Evolutionary conservation across 768 basidiomycete species (phyloP).

Genomic region (Rhizopogon sp.): DNA sequence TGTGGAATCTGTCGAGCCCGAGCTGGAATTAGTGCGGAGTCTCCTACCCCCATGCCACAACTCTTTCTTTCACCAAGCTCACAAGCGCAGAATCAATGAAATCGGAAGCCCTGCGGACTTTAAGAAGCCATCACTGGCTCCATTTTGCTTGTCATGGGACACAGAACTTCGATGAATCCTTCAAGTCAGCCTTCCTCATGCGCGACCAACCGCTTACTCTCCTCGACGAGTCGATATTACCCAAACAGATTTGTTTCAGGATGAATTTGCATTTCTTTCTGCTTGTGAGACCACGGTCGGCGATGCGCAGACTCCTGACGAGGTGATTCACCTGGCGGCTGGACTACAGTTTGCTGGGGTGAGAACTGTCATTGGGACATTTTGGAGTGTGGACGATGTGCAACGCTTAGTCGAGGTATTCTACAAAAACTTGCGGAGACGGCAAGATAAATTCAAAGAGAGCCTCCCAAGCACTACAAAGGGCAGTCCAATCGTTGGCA

Average conservation of each 20-base stretch:
- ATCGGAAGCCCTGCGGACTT: neutral
- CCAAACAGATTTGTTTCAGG: slow-evolving; percentile 18
- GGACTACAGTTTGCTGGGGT: slow-evolving; percentile 23
- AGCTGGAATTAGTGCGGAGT: neutral
- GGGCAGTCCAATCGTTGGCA: neutral
- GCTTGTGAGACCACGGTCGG: slow-evolving; percentile 29
- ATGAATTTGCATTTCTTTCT: slow-evolving; percentile 23
- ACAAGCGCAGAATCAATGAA: neutral
- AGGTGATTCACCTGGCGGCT: slow-evolving; percentile 24
- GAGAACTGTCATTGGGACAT: slow-evolving; percentile 8
- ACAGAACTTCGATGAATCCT: slow-evolving; percentile 22
- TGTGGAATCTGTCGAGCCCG: neutral
- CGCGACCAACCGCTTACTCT: slow-evolving; percentile 15
- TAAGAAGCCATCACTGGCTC: slow-evolving; percentile 3
- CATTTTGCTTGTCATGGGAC: slow-evolving; percentile 35
- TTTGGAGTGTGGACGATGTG: slow-evolving; percentile 6
- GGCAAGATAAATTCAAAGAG: neutral
- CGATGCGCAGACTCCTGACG: slow-evolving; percentile 17
- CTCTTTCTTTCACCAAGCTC: neutral
- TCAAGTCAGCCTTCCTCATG: slow-evolving; percentile 21
- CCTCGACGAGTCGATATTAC: slow-evolving; percentile 13
- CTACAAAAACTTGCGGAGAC: neutral
- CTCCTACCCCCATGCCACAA: neutral
- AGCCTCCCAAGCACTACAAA: slow-evolving; percentile 2
- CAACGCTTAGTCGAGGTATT: neutral